Evolutionary conservation across 305 asterid genomes (phyloP), one percentile per base, ranked within the genome.

Genomic region (Plantago rigida): DNA sequence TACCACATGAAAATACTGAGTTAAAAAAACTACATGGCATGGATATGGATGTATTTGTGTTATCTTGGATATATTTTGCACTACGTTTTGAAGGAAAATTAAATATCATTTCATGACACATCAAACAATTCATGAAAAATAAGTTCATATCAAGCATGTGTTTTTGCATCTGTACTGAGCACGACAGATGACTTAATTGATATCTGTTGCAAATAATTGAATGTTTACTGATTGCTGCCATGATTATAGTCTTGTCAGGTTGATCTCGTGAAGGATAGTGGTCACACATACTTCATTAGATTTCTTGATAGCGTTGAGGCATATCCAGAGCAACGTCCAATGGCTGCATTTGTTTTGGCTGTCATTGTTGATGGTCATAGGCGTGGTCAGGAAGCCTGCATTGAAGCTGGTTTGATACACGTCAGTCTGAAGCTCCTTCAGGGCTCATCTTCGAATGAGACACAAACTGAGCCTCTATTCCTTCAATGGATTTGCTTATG

Each of bases 291-390:
- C 75, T 93, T 93, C 77, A 87, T 89, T 68, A 81, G 79, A 77
- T 93, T 93, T 76, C 92, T 93, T 6, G 99, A 89, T 64, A 87
- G 97, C 65, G 76, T 82, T 62, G 99, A 93, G 71, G 99, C 96
- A 59, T 93, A 79, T 55, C 99, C 97, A 2, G 99, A 93, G 75
- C 99, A 93, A 78, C 89, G 99, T 55, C 97, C 99, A 56, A 93
- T 93, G 99, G 97, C 97, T 82, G 99, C 95, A 62, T 93, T 93
- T 82, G 99, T 93, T 54, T 77, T 93, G 84, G 96, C 96, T 24
- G 97, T 93, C 69, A 87, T 89, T 76, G 95, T 87, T 63, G 99
- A 93, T 77, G 91, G 96, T 72, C 88, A 89, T 73, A 83, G 90
- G 78, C 76, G 82, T 73, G 99, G 99, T 60, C 97, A 93, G 82